phyloP scores from a whole-genome alignment of 2,329 filamentous ascomycete species.

The Waltergamsia citrina region DNA sequence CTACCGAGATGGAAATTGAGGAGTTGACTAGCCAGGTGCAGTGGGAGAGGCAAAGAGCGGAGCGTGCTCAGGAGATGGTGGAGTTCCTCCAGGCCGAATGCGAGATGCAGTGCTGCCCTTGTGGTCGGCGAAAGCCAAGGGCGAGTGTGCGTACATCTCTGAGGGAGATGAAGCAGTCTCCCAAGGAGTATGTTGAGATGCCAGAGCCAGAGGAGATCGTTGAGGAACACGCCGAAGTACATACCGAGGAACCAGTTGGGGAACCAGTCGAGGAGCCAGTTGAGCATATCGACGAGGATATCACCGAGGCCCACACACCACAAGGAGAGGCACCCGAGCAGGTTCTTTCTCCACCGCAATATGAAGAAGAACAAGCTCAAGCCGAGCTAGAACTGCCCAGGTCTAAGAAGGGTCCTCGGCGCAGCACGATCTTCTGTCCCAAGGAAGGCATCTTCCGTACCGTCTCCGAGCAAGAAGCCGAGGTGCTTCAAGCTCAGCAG shows the following conservation, averaged over 20 bases:
- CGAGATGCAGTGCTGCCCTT: conserved; percentile 56
- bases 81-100: conserved; percentile 72
- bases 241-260: neutral
- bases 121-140: conserved; percentile 29
- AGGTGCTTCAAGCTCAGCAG: conserved; percentile 26
- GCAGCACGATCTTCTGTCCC: conserved; percentile 48
- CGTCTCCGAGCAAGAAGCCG: conserved; percentile 43
- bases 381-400: conserved; percentile 14
- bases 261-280: neutral
- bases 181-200: neutral
- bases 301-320: neutral
- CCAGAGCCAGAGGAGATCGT: neutral
- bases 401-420: conserved; percentile 30
- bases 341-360: no score
- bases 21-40: conserved; percentile 41
- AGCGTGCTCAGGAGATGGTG: conserved; percentile 61
- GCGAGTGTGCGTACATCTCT: neutral
- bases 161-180: neutral
- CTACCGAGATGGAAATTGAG: conserved; percentile 49
- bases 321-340: no score
- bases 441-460: conserved; percentile 55
- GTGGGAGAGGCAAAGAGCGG: conserved; percentile 54
- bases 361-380: conserved; percentile 3
- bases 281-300: neutral
- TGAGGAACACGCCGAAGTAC: neutral